Conservation (phyloP, 2,329 filamentous ascomycete species). For the Aspergillus eucalypticola region DNA sequence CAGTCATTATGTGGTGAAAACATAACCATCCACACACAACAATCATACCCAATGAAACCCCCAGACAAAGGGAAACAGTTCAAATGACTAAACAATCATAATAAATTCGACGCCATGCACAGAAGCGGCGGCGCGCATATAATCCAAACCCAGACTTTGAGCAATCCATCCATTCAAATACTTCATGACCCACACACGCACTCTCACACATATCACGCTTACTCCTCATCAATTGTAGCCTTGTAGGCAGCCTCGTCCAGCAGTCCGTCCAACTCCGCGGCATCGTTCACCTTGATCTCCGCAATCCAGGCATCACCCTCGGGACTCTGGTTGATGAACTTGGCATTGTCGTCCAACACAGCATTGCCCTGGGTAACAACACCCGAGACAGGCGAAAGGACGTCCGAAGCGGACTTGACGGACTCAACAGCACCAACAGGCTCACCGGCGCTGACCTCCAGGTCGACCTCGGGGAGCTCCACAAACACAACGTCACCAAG, state of each 20-base stretch:
- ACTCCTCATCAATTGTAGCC: constrained; percentile 63
- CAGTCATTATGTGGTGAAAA: not conserved
- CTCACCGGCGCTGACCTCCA: constrained; percentile 73
- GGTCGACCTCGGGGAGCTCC: constrained; percentile 76
- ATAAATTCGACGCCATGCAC: not conserved
- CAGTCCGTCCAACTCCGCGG: constrained; percentile 69
- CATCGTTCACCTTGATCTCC: constrained; percentile 75
- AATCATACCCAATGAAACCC: not conserved
- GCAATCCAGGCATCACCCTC: constrained; percentile 94
- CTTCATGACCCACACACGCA: constrained; percentile 12
- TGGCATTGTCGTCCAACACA: constrained; percentile 78
- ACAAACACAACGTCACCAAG: constrained; percentile 97
- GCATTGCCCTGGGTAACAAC: constrained; percentile 73
- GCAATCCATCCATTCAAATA: constrained; percentile 8
- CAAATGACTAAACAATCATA: not conserved
- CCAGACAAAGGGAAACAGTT: not conserved
- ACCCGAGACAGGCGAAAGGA: constrained; percentile 83
- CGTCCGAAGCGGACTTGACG: constrained; percentile 97
- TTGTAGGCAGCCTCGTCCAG: constrained; percentile 80
- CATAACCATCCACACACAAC: not conserved
- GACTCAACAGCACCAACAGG: constrained; percentile 93
- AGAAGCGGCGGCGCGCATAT: not conserved
- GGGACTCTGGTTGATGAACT: constrained; percentile 83
- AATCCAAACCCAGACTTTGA: not conserved
- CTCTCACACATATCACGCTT: constrained; percentile 1